phyloP scores from a whole-genome alignment of 805 yeast genomes.

The Metahyphopichia silvanorum region DNA sequence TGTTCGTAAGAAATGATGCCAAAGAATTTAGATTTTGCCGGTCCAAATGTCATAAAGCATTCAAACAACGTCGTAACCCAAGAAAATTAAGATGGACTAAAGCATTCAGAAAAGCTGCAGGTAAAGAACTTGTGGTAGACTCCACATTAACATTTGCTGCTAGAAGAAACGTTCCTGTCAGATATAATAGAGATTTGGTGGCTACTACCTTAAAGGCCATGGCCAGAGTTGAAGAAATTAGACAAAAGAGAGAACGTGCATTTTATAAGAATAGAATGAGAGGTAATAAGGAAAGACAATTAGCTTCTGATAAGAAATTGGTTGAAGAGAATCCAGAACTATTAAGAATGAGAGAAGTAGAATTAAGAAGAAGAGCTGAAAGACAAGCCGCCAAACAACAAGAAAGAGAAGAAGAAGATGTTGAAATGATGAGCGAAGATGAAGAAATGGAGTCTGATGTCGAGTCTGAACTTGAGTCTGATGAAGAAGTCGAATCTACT shows the following conservation, averaged over 20 bases:
- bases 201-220: conserved; percentile 92
- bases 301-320: conserved; percentile 81
- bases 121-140: conserved; percentile 97
- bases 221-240: conserved; percentile 93
- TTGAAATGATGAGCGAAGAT: conserved; percentile 35
- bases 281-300: conserved; percentile 86
- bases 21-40: conserved; percentile 97
- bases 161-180: conserved; percentile 95
- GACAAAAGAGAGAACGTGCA: conserved; percentile 95
- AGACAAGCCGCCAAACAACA: conserved; percentile 60
- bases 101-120: conserved; percentile 98
- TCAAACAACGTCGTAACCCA: conserved; percentile 98
- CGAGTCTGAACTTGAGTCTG: conserved; percentile 42
- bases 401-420: conserved; percentile 42
- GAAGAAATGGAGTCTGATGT: conserved; percentile 44
- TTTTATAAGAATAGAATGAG: conserved; percentile 99
- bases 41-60: conserved; percentile 95
- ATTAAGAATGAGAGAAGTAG: conserved; percentile 90
- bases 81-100: conserved; percentile 98
- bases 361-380: conserved; percentile 72
- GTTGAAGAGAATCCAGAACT: conserved; percentile 87
- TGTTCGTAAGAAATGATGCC: conserved; percentile 97
- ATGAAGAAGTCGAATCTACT: conserved; percentile 44
- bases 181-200: conserved; percentile 95
- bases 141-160: conserved; percentile 94